Evolutionary conservation across 2,329 filamentous ascomycete species (phyloP), one percentile per base, ranked within the genome.

Genomic region (Ascochyta rabiei): DNA sequence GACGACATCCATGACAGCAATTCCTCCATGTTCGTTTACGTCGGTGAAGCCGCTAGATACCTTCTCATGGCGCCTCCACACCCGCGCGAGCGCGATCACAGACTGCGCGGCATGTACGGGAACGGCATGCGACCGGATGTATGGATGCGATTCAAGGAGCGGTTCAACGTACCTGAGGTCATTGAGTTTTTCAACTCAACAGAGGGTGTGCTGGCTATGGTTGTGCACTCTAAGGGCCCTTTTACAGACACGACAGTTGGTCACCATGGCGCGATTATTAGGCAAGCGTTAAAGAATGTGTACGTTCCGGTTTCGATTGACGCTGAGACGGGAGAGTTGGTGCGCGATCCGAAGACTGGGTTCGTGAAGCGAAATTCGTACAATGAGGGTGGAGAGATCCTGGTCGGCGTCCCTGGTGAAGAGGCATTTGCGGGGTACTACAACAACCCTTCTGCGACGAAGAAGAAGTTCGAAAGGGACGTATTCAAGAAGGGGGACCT

Each of bases 101-200:
- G 74, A n/a, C 76, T 88, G 8, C 81, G 81, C 50, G 76, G 77
- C 24, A 86, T 87, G 75, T 86, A 81, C 64, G 86, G 86, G 53
- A 89, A 89, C 65, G 86, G 86, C 0, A 78, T 89, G 65, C 79
- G 86, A 1, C 86, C 87, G 0, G 87, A 90, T 65, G 84, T 89
- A 0, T 90, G 87, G 87, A 71, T 76, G 26, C 76, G 80, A 13
- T 89, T 89, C 71, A 76, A 82, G 48, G 80, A 87, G 49, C 80
- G 86, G 2, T 89, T 89, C 70, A 81, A 80, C 48, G 81, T 89
- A 50, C 74, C 79, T 6, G 81, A 83, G 35, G 83, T 92, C 2
- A 79, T 79, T 52, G 89, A 92, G 72, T 91, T 93, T 74, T 93
- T 91, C 79, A 89, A 87, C 67, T 88, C 85, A 28, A 90, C 87